A percentile compares a stretch with the other conserved stretches of the same genome.
Evolutionary conservation across 2,329 filamentous ascomycete genomes (phyloP).

Genomic region (Hymenoscyphus repandus): DNA sequence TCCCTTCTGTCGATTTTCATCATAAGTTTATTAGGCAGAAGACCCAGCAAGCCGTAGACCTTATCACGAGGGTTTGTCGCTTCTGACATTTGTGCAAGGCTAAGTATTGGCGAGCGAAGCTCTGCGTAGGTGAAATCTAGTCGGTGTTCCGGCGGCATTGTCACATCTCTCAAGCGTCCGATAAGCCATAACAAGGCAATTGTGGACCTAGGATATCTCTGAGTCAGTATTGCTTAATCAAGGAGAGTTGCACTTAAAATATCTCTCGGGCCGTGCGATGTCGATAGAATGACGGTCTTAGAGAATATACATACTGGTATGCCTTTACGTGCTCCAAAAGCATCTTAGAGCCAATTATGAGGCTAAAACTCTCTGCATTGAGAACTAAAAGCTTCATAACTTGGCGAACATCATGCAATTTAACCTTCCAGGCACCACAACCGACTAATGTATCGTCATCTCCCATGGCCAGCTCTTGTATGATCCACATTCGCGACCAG

Average conservation of each 20-base stretch:
- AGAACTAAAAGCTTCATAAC: not conserved
- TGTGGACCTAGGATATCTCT: no score
- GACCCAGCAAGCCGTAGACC: not conserved
- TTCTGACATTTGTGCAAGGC: not conserved
- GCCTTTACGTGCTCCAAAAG: not conserved
- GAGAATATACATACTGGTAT: no score
- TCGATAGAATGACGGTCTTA: no score
- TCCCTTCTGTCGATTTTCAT: not conserved
- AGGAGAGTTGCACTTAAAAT: no score
- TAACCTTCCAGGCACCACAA: not conserved
- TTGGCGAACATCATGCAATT: not conserved
- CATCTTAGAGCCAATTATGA: not conserved
- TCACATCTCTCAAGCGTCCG: constrained; percentile 1
- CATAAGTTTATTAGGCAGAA: not conserved
- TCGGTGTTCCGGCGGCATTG: not conserved
- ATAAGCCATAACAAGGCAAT: not conserved
- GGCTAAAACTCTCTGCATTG: not conserved
- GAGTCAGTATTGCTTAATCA: no score
- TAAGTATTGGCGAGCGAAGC: not conserved
- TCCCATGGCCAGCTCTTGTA: not conserved
- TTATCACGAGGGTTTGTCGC: constrained; percentile 2
- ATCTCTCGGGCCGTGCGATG: no score
- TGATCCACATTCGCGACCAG: constrained; percentile 3
- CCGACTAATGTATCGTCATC: not conserved
- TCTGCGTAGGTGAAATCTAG: not conserved